Percentiles rank a stretch among this genome's conserved stretches.
Conservation (phyloP, 2,329 filamentous ascomycete species). For the Epichloe uncinata region DNA sequence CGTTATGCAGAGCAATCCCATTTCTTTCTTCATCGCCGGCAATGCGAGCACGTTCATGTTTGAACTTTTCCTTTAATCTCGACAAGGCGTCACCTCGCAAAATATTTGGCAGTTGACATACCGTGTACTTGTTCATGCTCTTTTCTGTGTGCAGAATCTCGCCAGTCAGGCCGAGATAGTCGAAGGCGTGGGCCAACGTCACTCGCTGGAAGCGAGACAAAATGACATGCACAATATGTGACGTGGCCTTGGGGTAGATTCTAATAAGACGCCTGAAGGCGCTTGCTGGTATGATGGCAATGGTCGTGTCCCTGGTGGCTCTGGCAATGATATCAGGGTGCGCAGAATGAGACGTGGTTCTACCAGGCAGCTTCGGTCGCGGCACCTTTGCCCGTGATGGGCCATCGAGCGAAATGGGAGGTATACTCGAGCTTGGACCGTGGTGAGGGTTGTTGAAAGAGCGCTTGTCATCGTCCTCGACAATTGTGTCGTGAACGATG, state of each 20-base stretch:
- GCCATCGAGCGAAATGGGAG: conserved; percentile 59
- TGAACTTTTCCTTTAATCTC: conserved; percentile 86
- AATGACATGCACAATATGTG: conserved; percentile 96
- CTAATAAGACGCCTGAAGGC: conserved; percentile 86
- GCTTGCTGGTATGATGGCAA: conserved; percentile 94
- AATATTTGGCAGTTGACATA: conserved; percentile 82
- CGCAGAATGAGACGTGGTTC: conserved; percentile 54
- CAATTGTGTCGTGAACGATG: conserved; percentile 5
- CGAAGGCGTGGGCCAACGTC: conserved; percentile 86
- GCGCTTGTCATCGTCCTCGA: conserved; percentile 8
- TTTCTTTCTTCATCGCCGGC: conserved; percentile 68
- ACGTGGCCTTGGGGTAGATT: conserved; percentile 89
- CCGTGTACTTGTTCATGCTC: conserved; percentile 85
- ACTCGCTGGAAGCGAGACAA: conserved; percentile 88
- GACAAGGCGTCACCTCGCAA: conserved; percentile 72
- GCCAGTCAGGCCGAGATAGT: conserved; percentile 80
- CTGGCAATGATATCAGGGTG: conserved; percentile 97
- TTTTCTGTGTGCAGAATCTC: conserved; percentile 89
- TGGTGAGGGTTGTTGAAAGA: conserved; percentile 5
- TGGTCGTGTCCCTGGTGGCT: conserved; percentile 91
- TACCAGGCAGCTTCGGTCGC: conserved; percentile 29
- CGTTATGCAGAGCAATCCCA: conserved; percentile 90
- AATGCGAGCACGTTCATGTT: conserved; percentile 67
- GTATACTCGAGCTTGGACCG: conserved; percentile 39
- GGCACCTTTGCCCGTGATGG: conserved; percentile 15